Percentiles rank a stretch among this genome's conserved stretches.
phyloP scores from a whole-genome alignment of 345 rosid genomes.

The Eucalyptus regnans region DNA sequence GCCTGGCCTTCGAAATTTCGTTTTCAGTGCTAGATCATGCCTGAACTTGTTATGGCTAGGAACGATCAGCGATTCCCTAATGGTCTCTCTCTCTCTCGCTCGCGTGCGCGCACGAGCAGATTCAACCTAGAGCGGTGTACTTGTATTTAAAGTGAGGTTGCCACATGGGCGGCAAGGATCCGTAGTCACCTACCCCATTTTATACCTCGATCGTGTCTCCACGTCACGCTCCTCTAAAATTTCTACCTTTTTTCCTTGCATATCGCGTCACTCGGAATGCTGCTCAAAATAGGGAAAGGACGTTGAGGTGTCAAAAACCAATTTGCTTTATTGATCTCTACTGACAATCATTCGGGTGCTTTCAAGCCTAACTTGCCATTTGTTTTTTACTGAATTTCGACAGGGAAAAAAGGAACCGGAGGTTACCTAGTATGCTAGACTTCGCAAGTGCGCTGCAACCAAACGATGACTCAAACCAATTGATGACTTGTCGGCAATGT shows the following conservation, averaged over 20 bases:
- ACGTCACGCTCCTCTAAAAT: neutral
- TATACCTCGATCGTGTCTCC: neutral
- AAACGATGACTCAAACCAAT: slow-evolving; percentile 4
- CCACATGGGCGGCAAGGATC: slow-evolving; percentile 14
- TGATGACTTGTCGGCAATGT: neutral
- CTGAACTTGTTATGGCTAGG: neutral
- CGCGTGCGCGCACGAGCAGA: neutral
- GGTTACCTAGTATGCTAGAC: neutral
- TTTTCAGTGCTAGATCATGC: neutral
- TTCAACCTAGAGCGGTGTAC: neutral
- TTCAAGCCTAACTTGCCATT: neutral
- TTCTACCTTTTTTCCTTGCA: neutral
- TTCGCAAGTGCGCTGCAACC: slow-evolving; percentile 16
- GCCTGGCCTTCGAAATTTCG: neutral
- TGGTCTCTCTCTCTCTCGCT: neutral
- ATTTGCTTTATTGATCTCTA: neutral
- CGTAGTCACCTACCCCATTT: slow-evolving; percentile 14
- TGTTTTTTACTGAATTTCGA: neutral
- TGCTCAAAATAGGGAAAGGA: neutral
- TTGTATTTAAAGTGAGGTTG: neutral
- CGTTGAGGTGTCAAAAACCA: neutral
- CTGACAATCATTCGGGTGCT: slow-evolving; percentile 3
- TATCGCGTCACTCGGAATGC: neutral
- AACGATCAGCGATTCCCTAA: neutral
- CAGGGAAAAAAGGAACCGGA: neutral